A percentile compares a stretch with the other conserved stretches of the same genome.
Evolutionary conservation across 805 yeast species (phyloP).

Genomic region (Spencermartinsiella europaea): DNA sequence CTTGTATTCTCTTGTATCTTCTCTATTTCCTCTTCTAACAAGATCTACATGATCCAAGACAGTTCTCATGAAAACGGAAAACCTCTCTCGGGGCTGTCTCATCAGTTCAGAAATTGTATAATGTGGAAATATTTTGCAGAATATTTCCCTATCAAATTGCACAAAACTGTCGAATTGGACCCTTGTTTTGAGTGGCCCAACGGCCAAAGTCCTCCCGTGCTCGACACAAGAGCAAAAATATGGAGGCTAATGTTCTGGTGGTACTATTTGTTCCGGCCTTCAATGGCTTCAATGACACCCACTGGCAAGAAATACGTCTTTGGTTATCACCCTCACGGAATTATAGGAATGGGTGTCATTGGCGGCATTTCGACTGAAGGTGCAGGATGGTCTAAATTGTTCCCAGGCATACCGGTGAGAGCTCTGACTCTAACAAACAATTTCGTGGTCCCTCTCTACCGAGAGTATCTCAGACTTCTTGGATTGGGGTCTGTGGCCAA

Average conservation of each 20-base stretch:
- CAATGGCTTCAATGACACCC: slow-evolving; percentile 34
- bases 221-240: slow-evolving; percentile 1
- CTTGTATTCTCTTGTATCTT: too few species aligned
- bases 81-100: slow-evolving; percentile 51
- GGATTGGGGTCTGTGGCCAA: slow-evolving; percentile 85
- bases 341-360: slow-evolving; percentile 84
- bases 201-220: slow-evolving; percentile 3
- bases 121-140: slow-evolving; percentile 69
- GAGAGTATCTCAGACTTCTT: slow-evolving; percentile 76
- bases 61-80: slow-evolving; percentile 73
- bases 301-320: slow-evolving; percentile 59
- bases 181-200: slow-evolving; percentile 47
- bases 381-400: slow-evolving; percentile 55
- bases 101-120: slow-evolving; percentile 48
- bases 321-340: slow-evolving; percentile 96
- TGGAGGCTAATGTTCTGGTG: slow-evolving; percentile 21
- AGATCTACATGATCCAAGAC: slow-evolving; percentile 50
- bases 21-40: too few species aligned
- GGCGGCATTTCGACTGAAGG: slow-evolving; percentile 79
- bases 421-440: slow-evolving; percentile 78
- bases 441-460: slow-evolving; percentile 71
- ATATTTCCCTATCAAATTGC: slow-evolving; percentile 75
- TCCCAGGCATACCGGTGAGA: slow-evolving; percentile 81
- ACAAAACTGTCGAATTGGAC: slow-evolving; percentile 59
- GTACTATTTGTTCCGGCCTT: slow-evolving; percentile 13